A percentile compares a stretch with the other conserved stretches of the same genome.
Conservation (phyloP, 305 asterid genomes). For the Solanum aculeatissimum region DNA sequence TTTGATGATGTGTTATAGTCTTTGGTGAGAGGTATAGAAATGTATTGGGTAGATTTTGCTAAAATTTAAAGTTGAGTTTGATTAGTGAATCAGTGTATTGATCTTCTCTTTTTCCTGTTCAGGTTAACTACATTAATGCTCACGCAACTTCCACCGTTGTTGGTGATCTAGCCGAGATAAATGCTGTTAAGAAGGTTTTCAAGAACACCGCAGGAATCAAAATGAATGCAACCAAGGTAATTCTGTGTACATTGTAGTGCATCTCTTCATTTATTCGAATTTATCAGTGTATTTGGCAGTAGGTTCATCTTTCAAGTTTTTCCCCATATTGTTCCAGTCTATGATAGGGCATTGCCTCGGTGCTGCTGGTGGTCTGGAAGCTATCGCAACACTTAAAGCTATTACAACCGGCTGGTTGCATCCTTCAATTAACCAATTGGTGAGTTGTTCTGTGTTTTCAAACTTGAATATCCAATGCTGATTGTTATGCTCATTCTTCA, state of each 20-base stretch:
- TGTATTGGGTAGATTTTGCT: neutral
- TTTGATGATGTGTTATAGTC: neutral
- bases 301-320: neutral
- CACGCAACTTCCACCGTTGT: conserved; percentile 87
- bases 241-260: neutral
- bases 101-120: conserved; percentile 1
- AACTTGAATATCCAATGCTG: neutral
- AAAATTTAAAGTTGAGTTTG: neutral
- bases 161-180: conserved; percentile 83
- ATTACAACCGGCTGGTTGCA: conserved; percentile 85
- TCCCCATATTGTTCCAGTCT: conserved; percentile 31
- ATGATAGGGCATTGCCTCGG: conserved; percentile 94
- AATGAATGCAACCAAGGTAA: conserved; percentile 78
- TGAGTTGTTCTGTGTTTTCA: conserved; percentile 13
- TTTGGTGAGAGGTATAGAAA: neutral
- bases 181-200: conserved; percentile 84
- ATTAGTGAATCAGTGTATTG: neutral
- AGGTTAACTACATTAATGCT: conserved; percentile 91
- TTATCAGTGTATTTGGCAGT: neutral
- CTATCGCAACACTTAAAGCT: conserved; percentile 80
- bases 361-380: conserved; percentile 93
- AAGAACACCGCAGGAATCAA: conserved; percentile 62
- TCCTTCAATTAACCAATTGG: conserved; percentile 78
- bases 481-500: neutral
- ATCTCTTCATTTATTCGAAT: neutral